A percentile compares a stretch with the other conserved stretches of the same genome.
Evolutionary conservation across 768 basidiomycete genomes (phyloP).

Genomic region (Xerocomus potaroensis): DNA sequence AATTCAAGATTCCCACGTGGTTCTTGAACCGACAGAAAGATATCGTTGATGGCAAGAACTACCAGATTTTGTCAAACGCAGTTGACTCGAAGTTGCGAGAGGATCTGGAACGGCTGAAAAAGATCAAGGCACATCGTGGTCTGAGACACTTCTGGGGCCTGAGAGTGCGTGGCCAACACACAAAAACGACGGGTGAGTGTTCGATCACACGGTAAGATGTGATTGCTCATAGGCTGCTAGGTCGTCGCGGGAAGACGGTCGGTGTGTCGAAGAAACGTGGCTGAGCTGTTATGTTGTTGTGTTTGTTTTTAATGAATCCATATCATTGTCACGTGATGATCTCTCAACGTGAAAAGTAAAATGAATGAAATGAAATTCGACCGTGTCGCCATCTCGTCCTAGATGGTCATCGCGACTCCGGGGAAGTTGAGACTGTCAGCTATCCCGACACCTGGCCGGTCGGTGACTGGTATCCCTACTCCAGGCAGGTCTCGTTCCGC

Average conservation of each 20-base stretch:
- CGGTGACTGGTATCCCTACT: constrained; percentile 56
- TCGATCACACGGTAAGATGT: background rate
- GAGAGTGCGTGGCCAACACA: constrained; percentile 97
- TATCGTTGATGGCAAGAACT: constrained; percentile 95
- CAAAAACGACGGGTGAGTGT: constrained; percentile 88
- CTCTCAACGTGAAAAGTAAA: background rate
- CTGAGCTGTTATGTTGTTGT: constrained; percentile 26
- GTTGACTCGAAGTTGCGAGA: constrained; percentile 99
- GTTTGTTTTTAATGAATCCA: constrained; percentile 8
- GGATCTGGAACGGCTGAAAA: constrained; percentile 97
- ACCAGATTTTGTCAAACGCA: constrained; percentile 91
- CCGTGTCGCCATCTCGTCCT: constrained; percentile 2
- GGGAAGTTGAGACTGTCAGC: constrained; percentile 39
- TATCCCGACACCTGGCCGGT: constrained; percentile 47
- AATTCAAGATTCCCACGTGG: constrained; percentile 99
- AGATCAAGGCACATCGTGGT: constrained; percentile 96
- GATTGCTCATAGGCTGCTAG: constrained; percentile 35
- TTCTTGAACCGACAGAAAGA: constrained; percentile 99
- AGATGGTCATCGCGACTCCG: constrained; percentile 45
- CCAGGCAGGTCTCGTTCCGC: constrained; percentile 67
- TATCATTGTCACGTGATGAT: constrained; percentile 21
- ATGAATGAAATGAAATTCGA: constrained; percentile 1
- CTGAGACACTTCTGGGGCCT: constrained; percentile 91
- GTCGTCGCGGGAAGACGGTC: constrained; percentile 93
- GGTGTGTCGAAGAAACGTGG: constrained; percentile 92